These are phyloP conservation scores for Umbelopsis sp. DNA, from an alignment of 192 early-diverging fungal species.

Conservation along the genomic window DNA sequence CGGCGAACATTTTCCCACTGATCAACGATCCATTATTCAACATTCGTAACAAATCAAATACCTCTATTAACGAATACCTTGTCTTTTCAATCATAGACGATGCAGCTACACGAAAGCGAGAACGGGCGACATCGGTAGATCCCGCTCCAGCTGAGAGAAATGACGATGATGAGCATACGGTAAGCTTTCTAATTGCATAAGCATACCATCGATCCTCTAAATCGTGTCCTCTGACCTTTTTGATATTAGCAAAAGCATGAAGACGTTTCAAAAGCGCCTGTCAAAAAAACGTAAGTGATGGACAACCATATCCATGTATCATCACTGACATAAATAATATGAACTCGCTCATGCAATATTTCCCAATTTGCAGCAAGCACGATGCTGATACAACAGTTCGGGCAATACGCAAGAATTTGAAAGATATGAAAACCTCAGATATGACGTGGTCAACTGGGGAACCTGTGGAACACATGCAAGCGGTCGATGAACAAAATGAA, in stretches of 20 bases:
- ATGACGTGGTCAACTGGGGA: conserved; percentile 20
- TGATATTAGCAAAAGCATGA: conserved; percentile 9
- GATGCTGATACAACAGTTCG: conserved; percentile 30
- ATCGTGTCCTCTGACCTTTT: background rate
- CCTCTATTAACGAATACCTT: background rate
- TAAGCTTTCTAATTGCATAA: background rate
- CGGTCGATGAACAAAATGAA: conserved; percentile 18
- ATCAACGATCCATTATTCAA: background rate
- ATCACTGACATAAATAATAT: background rate
- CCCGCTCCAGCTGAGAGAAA: conserved; percentile 17
- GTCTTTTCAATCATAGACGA: conserved; percentile 24
- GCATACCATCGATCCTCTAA: too few relatives aligned
- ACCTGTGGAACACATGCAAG: conserved; percentile 13
- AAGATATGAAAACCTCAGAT: conserved; percentile 39
- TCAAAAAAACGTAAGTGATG: conserved; percentile 35
- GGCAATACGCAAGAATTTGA: conserved; percentile 36
- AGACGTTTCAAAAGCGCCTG: conserved; percentile 22
- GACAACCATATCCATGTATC: background rate
- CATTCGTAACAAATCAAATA: background rate
- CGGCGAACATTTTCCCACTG: too few relatives aligned
- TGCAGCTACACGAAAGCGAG: conserved; percentile 32
- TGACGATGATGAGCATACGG: conserved; percentile 15
- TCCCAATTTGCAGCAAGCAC: conserved; percentile 25
- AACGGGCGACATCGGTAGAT: conserved; percentile 37
- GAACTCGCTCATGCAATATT: background rate